Evolutionary conservation across 2,329 filamentous ascomycete genomes (phyloP).

Genomic region (Fusarium napiforme): DNA sequence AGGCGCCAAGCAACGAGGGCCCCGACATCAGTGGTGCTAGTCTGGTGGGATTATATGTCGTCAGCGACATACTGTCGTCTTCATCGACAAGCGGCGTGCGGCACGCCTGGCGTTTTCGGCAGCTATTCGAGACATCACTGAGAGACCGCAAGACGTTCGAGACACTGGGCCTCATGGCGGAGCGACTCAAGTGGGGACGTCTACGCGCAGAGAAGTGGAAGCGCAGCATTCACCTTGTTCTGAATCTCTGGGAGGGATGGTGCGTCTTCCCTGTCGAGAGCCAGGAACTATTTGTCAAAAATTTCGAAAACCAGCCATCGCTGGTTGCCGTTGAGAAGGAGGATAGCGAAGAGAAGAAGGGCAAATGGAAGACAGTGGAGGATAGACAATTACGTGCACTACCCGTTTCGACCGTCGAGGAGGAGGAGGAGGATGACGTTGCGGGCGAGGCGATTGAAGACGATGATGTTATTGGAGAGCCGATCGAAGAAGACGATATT

Average conservation of each 20-base stretch:
- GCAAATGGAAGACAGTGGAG: slow-evolving; percentile 64
- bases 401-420: slow-evolving; percentile 32
- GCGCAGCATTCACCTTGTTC: slow-evolving; percentile 74
- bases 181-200: slow-evolving; percentile 80
- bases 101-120: slow-evolving; percentile 87
- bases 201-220: slow-evolving; percentile 88
- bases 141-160: slow-evolving; percentile 77
- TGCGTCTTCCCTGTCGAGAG: slow-evolving; percentile 78
- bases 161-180: slow-evolving; percentile 77
- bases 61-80: slow-evolving; percentile 81
- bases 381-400: slow-evolving; percentile 29
- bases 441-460: slow-evolving; percentile 59
- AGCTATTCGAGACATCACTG: slow-evolving; percentile 80
- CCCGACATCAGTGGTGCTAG: slow-evolving; percentile 77
- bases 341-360: slow-evolving; percentile 48
- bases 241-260: slow-evolving; percentile 78
- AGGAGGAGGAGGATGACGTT: slow-evolving; percentile 59
- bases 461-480: slow-evolving; percentile 57
- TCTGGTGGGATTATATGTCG: slow-evolving; percentile 82
- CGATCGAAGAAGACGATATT: slow-evolving; percentile 60
- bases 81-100: slow-evolving; percentile 80
- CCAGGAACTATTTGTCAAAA: slow-evolving; percentile 75
- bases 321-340: slow-evolving; percentile 46
- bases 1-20: slow-evolving; percentile 54
- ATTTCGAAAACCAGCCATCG: slow-evolving; percentile 76